Conservation (phyloP, 1,284 basidiomycete species). For the Cutaneotrichosporon cavernicola region DNA sequence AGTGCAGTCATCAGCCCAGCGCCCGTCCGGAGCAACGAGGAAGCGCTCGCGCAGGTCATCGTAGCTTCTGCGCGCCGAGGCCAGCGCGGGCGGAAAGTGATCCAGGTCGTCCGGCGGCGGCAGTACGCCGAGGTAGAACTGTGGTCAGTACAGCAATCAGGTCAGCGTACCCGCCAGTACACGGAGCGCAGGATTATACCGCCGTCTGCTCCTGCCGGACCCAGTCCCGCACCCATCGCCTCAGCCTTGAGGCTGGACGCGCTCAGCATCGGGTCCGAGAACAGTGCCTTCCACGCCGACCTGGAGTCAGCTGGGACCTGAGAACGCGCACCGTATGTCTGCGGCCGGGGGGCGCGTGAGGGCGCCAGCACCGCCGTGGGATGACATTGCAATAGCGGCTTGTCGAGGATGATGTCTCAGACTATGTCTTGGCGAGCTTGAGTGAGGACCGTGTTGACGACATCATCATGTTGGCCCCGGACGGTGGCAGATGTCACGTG, state of each 20-base stretch:
- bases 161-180: slow-evolving; percentile 50
- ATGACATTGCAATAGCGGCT: neutral
- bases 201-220: slow-evolving; percentile 37
- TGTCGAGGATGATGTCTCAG: neutral
- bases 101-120: slow-evolving; percentile 48
- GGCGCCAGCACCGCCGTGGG: neutral
- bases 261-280: slow-evolving; percentile 51
- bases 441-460: neutral
- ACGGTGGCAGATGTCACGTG: neutral
- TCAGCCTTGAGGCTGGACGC: slow-evolving; percentile 37
- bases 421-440: neutral
- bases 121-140: slow-evolving; percentile 52
- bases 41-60: slow-evolving; percentile 48
- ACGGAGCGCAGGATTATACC: slow-evolving; percentile 48
- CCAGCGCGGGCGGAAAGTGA: slow-evolving; percentile 37
- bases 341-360: neutral
- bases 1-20: slow-evolving; percentile 54
- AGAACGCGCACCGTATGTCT: neutral
- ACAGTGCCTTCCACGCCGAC: slow-evolving; percentile 40
- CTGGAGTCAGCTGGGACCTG: slow-evolving; percentile 21
- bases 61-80: slow-evolving; percentile 41
- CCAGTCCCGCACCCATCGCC: slow-evolving; percentile 42
- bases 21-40: slow-evolving; percentile 55
- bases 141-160: slow-evolving; percentile 6
- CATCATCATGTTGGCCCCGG: too few species aligned